Evolutionary conservation across 805 yeast species (phyloP).

Genomic region (Pichia californica): DNA sequence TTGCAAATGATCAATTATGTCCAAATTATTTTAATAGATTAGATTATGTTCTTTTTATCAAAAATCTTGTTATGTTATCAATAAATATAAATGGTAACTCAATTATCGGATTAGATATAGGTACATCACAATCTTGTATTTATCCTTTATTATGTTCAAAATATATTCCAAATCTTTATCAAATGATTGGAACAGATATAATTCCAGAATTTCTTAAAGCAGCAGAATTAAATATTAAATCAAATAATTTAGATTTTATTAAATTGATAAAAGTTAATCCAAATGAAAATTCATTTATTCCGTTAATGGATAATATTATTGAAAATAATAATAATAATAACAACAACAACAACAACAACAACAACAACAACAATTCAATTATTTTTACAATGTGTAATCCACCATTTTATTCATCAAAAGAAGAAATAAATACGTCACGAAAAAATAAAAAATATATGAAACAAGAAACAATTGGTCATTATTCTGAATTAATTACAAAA

Average conservation of each 20-base stretch:
- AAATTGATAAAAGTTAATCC: conserved; percentile 8
- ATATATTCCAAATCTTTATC: conserved; percentile 8
- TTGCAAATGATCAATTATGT: conserved; percentile 22
- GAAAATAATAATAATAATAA: no score
- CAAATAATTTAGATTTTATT: conserved; percentile 25
- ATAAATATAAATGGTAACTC: no score
- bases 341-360: no score
- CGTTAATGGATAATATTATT: not conserved
- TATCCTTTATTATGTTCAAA: conserved; percentile 37
- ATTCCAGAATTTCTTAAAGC: conserved; percentile 28
- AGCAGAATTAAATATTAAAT: conserved; percentile 24
- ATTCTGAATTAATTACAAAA: conserved; percentile 33
- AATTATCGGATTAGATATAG: conserved; percentile 44
- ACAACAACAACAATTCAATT: no score
- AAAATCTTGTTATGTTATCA: conserved; percentile 10
- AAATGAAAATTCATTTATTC: conserved; percentile 4
- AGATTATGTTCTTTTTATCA: conserved; percentile 23
- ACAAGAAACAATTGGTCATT: conserved; percentile 26
- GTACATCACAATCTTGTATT: conserved; percentile 44
- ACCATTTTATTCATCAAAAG: conserved; percentile 38
- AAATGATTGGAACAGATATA: conserved; percentile 37
- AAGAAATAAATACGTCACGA: conserved; percentile 27
- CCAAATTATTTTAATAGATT: conserved; percentile 28
- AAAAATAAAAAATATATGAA: conserved; percentile 21
- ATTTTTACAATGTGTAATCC: conserved; percentile 45